Conservation (phyloP, 805 yeast genomes). For the Kluyveromyces wickerhamii region DNA sequence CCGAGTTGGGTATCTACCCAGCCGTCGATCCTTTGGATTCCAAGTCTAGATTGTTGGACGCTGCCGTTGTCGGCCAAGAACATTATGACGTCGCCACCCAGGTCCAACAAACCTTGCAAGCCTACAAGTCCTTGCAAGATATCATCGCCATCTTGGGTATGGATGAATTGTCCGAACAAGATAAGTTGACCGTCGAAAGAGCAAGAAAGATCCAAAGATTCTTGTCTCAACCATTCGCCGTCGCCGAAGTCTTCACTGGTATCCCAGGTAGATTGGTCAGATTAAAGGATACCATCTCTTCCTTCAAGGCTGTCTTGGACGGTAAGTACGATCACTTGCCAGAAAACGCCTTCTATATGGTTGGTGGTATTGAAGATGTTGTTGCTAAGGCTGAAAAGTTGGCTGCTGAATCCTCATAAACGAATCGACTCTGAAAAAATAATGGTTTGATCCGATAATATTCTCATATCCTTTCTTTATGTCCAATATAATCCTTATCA, state of each 20-base stretch:
- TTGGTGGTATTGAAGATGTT: constrained; percentile 99
- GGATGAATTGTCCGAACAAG: constrained; percentile 99
- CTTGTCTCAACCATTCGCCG: constrained; percentile 99
- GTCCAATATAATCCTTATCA: too few relatives aligned
- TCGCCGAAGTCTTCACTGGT: constrained; percentile 99
- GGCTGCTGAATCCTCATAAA: constrained; percentile 81
- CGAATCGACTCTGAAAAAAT: background rate
- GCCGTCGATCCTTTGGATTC: constrained; percentile 99
- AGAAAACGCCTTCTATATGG: constrained; percentile 99
- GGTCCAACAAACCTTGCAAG: constrained; percentile 98
- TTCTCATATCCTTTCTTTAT: too few relatives aligned
- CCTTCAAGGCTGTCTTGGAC: constrained; percentile 94
- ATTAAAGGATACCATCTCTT: constrained; percentile 86
- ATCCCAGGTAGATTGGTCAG: constrained; percentile 96
- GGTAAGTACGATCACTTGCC: constrained; percentile 99
- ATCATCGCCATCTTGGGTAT: constrained; percentile 99
- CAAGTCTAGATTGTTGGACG: constrained; percentile 97
- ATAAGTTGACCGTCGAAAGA: constrained; percentile 99
- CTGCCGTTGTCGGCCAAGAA: constrained; percentile 95
- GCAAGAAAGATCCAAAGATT: constrained; percentile 99
- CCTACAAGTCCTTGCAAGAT: constrained; percentile 99
- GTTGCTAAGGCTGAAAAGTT: constrained; percentile 98
- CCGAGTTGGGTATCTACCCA: constrained; percentile 99
- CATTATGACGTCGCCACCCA: constrained; percentile 91
- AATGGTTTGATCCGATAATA: too few relatives aligned